phyloP scores from a whole-genome alignment of 495 filamentous ascomycete genomes.

The Parachaetomium inaequale region DNA sequence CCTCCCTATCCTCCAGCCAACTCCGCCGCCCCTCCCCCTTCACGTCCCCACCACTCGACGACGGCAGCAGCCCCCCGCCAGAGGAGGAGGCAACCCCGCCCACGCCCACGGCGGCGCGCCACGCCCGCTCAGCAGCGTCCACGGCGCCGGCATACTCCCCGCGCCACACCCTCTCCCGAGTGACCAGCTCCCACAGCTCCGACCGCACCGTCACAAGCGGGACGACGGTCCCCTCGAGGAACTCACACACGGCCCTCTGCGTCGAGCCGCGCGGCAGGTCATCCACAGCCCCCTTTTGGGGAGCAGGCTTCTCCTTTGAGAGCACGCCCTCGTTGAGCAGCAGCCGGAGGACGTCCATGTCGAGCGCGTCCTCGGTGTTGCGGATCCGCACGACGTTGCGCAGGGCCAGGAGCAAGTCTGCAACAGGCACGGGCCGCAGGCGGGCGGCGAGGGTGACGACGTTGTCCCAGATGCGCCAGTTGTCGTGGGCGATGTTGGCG shows the following conservation, averaged over 20 bases:
- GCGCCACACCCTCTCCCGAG: slow-evolving; percentile 66
- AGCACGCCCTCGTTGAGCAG: slow-evolving; percentile 67
- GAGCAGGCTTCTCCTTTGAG: slow-evolving; percentile 23
- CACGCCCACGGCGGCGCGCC: slow-evolving; percentile 62
- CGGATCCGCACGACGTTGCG: slow-evolving; percentile 71
- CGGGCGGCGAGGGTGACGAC: slow-evolving; percentile 79
- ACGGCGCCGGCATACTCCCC: slow-evolving; percentile 65
- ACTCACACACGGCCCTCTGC: slow-evolving; percentile 57
- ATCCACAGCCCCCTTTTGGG: slow-evolving; percentile 30
- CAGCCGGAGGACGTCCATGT: slow-evolving; percentile 64
- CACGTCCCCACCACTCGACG: slow-evolving; percentile 11
- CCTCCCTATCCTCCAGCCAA: slow-evolving; percentile 45
- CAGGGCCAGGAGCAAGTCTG: slow-evolving; percentile 69
- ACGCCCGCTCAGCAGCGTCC: slow-evolving; percentile 82
- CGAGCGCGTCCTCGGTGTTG: slow-evolving; percentile 69
- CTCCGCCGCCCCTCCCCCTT: slow-evolving; percentile 30
- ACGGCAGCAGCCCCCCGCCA: slow-evolving; percentile 15
- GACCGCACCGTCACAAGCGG: slow-evolving; percentile 80
- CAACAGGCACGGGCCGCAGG: slow-evolving; percentile 66
- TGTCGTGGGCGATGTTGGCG: slow-evolving; percentile 71
- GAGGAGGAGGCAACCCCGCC: slow-evolving; percentile 2
- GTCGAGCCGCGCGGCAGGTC: slow-evolving; percentile 46
- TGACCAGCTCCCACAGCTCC: slow-evolving; percentile 69
- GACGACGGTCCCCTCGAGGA: slow-evolving; percentile 66
- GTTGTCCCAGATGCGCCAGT: slow-evolving; percentile 94